phyloP scores from a whole-genome alignment of 495 filamentous ascomycete species.

The Bacidia rubella region DNA sequence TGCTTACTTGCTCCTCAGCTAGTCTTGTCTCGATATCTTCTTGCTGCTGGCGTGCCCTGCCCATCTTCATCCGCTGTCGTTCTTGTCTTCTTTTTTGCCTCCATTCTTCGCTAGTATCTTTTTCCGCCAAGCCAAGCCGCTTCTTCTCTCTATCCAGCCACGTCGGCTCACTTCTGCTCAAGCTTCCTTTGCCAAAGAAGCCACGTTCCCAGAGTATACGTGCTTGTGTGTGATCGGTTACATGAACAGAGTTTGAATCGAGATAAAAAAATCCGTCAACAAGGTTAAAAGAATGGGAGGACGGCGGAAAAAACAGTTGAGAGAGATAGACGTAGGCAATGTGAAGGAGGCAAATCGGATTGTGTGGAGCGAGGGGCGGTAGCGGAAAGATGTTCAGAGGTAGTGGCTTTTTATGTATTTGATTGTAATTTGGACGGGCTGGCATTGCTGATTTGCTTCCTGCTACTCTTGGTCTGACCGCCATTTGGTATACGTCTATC shows the following conservation, averaged over 20 bases:
- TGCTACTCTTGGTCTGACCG: background rate
- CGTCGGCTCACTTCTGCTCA: conserved; percentile 86
- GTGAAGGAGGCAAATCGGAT: conserved; percentile 75
- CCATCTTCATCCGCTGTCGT: conserved; percentile 71
- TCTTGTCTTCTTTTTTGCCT: conserved; percentile 69
- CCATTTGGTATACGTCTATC: background rate
- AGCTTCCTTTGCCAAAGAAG: conserved; percentile 86
- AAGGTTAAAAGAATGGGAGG: conserved; percentile 49
- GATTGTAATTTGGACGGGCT: conserved; percentile 49
- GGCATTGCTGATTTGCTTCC: conserved; percentile 15
- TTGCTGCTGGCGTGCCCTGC: conserved; percentile 72
- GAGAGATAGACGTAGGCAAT: conserved; percentile 62
- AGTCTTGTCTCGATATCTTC: conserved; percentile 52
- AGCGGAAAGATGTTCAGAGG: conserved; percentile 71
- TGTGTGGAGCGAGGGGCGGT: conserved; percentile 78
- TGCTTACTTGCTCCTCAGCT: background rate
- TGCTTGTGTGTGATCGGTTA: conserved; percentile 61
- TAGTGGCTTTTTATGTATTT: conserved; percentile 65
- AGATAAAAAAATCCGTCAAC: conserved; percentile 65
- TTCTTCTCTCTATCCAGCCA: conserved; percentile 79
- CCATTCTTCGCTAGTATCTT: conserved; percentile 58
- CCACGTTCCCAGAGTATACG: conserved; percentile 84
- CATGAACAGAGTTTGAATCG: conserved; percentile 69
- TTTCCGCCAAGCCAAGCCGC: conserved; percentile 46
- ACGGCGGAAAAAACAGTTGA: conserved; percentile 51